Evolutionary conservation across 2,329 filamentous ascomycete genomes (phyloP), one percentile per base, ranked within the genome.

Genomic region (Penicillium vulpinum): DNA sequence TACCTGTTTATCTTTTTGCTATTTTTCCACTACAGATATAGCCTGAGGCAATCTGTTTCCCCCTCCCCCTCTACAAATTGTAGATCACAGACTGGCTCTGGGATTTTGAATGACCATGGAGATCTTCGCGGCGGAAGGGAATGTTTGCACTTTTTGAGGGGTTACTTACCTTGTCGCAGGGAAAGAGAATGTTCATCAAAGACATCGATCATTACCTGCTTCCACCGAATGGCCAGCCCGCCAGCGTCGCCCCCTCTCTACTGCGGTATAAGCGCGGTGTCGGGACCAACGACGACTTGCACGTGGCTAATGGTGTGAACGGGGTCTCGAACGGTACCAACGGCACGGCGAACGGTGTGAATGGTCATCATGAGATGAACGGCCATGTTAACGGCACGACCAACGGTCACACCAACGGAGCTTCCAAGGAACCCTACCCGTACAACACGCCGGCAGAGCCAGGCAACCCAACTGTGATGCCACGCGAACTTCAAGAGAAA

Each of bases 171-270:
- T 64, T 70, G 67, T 48, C 70, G 65, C 60, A 95, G 90, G 89
- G 87, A 68, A 96, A 96, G 80, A 90, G 93, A 66, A 80, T 96
- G 67, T 97, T 97, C 79, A 94, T 99, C 83, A 99, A 99, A 77
- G 94, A 97, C 75, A 99, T 97, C 79, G 88, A 90, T 54, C 89
- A 97, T 77, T 97, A 97, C 75, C 82, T 97, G 63, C 81, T 96
- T 62, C 89, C 92, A 5, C 90, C 91, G 4, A 80, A 89, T 61
- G 81, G 83, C 45, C 83, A 88, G 67, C 80, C 84, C 15, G 84
- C 90, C 49, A 81, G 80, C 47, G 85, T 94, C 58, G 92, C 91
- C 10, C 89, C 90, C 2, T 96, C 91, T n/a, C 81, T 97, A 49
- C 70, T 77, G 49, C 75, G 76, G 66, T 78, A 79, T 65, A 83